These are phyloP conservation scores for Tricholoma saponaceum DNA, from an alignment of 768 basidiomycete genomes.

Conservation along the genomic window DNA sequence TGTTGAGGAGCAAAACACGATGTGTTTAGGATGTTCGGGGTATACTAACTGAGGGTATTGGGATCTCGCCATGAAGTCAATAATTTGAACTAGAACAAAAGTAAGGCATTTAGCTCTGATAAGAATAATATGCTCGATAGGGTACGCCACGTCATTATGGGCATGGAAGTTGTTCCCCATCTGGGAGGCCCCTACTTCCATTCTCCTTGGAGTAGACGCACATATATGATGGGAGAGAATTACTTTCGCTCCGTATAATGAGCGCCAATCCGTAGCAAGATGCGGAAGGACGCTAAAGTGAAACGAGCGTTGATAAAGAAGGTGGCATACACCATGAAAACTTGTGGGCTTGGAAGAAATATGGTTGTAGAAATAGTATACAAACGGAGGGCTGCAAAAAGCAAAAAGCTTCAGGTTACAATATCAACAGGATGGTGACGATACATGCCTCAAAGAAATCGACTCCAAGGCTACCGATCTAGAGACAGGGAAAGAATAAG, in stretches of 20 bases:
- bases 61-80: not conserved
- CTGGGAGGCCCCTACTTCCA: conserved; percentile 19
- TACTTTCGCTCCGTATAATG: conserved; percentile 84
- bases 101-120: conserved; percentile 5
- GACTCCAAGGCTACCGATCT: conserved; percentile 34
- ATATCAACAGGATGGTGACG: not conserved
- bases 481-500: conserved; percentile 5
- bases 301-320: conserved; percentile 42
- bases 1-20: conserved; percentile 74
- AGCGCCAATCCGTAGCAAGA: conserved; percentile 60
- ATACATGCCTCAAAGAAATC: conserved; percentile 17
- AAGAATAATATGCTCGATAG: not conserved
- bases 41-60: conserved; percentile 11
- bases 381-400: conserved; percentile 10
- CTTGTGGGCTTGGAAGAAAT: conserved; percentile 7
- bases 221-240: conserved; percentile 27
- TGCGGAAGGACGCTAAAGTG: conserved; percentile 84
- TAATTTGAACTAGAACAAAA: not conserved
- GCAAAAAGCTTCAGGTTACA: not conserved
- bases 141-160: conserved; percentile 1
- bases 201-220: conserved; percentile 25
- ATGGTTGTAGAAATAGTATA: conserved; percentile 15
- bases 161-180: conserved; percentile 14
- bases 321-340: not conserved
- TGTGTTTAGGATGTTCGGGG: conserved; percentile 9